Evolutionary conservation across 768 basidiomycete species (phyloP).

Genomic region (Lactarius hengduanensis): DNA sequence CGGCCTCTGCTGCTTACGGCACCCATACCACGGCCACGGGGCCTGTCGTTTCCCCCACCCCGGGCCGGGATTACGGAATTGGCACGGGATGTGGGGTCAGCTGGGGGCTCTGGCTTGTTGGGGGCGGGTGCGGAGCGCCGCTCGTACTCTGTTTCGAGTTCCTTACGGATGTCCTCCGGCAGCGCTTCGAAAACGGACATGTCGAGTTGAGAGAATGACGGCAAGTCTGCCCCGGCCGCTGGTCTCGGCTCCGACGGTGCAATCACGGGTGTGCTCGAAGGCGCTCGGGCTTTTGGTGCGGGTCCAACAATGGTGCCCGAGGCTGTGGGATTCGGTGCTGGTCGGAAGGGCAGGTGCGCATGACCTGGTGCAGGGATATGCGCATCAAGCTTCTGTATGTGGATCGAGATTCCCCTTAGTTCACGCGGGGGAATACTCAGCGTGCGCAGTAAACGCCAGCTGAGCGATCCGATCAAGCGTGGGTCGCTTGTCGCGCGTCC

Average conservation of each 20-base stretch:
- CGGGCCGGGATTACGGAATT: conserved; percentile 15
- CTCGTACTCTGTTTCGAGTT: conserved; percentile 65
- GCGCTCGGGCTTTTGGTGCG: conserved; percentile 1
- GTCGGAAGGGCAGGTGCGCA: conserved; percentile 57
- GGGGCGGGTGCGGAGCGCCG: conserved; percentile 55
- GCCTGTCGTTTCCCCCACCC: conserved; percentile 5
- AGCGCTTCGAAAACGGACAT: conserved; percentile 66
- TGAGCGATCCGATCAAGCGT: conserved; percentile 67
- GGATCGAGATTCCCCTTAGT: conserved; percentile 89
- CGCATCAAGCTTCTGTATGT: conserved; percentile 83
- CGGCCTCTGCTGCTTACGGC: conserved; percentile 1
- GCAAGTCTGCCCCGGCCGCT: conserved; percentile 40
- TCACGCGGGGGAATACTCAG: conserved; percentile 82
- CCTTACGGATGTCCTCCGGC: conserved; percentile 64
- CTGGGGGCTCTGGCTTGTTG: conserved; percentile 22
- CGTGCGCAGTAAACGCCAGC: conserved; percentile 69
- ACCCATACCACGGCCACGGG: conserved; percentile 22
- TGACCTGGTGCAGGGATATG: conserved; percentile 51
- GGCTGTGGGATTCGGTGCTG: conserved; percentile 19
- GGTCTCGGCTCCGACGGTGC: neutral
- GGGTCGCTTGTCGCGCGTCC: conserved; percentile 74
- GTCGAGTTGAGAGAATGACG: conserved; percentile 77
- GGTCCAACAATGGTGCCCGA: conserved; percentile 5
- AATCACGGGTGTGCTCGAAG: conserved; percentile 17
- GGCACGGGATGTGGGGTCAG: conserved; percentile 15